A percentile compares a stretch with the other conserved stretches of the same genome.
These are phyloP conservation scores for Mycena galopus DNA, from an alignment of 768 basidiomycete genomes.

Conservation along the genomic window DNA sequence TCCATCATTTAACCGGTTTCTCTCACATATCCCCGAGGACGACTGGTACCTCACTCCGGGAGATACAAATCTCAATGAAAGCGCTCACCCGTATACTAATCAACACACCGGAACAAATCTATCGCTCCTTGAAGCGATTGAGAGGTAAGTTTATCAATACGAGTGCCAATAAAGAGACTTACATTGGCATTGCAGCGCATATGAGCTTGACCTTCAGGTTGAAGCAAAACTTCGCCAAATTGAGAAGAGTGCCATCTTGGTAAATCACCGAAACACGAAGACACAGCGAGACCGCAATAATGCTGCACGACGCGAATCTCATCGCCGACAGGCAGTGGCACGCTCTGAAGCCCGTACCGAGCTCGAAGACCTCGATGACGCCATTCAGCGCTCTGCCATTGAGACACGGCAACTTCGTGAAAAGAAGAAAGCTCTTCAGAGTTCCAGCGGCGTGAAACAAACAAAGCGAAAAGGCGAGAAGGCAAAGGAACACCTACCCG, in stretches of 20 bases:
- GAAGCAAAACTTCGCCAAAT: not conserved
- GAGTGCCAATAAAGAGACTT: not conserved
- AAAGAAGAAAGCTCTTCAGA: slow-evolving; percentile 3
- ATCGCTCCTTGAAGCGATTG: slow-evolving; percentile 33
- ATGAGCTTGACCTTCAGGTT: slow-evolving; percentile 7
- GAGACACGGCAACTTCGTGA: not conserved
- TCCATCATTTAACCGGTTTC: slow-evolving; percentile 31
- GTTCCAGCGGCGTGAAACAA: slow-evolving; percentile 10
- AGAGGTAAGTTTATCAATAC: slow-evolving; percentile 7
- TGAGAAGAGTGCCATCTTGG: not conserved
- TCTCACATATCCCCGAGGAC: slow-evolving; percentile 29
- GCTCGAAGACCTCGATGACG: slow-evolving; percentile 14
- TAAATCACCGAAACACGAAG: not conserved
- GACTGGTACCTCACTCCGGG: slow-evolving; percentile 35
- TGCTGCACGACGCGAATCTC: not conserved
- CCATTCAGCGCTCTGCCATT: not conserved
- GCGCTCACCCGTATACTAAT: slow-evolving; percentile 22
- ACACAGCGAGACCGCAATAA: slow-evolving; percentile 14
- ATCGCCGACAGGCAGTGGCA: not conserved
- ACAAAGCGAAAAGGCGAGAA: slow-evolving; percentile 22
- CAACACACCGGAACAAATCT: slow-evolving; percentile 31
- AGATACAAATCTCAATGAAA: slow-evolving; percentile 39
- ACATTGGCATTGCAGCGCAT: not conserved
- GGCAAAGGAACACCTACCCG: not conserved
- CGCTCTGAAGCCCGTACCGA: not conserved